Conservation (phyloP, 495 filamentous ascomycete species). For the Neurospora sp. region DNA sequence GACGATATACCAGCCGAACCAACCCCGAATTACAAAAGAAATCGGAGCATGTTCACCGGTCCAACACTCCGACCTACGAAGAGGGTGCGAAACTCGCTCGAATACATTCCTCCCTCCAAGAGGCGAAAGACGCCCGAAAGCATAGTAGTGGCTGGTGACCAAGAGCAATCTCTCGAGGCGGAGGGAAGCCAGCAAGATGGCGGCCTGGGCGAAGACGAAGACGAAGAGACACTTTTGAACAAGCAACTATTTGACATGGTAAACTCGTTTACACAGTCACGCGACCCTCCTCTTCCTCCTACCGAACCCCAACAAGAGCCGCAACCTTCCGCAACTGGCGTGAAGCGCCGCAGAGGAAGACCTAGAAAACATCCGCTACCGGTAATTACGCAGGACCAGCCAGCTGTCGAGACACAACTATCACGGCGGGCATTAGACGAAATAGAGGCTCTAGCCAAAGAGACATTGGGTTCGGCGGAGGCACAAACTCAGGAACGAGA, state of each 20-base stretch:
- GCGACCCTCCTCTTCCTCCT: neutral
- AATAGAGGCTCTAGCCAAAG: neutral
- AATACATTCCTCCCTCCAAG: neutral
- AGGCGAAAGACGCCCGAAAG: neutral
- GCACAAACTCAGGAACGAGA: neutral
- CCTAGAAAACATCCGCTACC: neutral
- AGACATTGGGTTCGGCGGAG: neutral
- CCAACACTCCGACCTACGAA: neutral
- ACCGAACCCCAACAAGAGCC: neutral
- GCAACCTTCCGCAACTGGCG: neutral
- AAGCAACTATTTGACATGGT: neutral
- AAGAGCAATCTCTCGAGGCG: neutral
- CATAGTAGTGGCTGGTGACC: neutral
- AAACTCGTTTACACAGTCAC: neutral
- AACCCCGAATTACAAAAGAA: neutral
- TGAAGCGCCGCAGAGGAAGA: neutral
- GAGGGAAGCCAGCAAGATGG: neutral
- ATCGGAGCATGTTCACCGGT: neutral
- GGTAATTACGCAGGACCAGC: neutral
- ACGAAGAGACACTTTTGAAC: neutral
- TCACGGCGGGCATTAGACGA: neutral
- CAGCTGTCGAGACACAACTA: neutral
- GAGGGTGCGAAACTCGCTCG: neutral
- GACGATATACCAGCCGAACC: neutral
- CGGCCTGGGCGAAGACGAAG: neutral